phyloP scores from a whole-genome alignment of 2,329 filamentous ascomycete species.

The Fusarium brevicatenulatum region DNA sequence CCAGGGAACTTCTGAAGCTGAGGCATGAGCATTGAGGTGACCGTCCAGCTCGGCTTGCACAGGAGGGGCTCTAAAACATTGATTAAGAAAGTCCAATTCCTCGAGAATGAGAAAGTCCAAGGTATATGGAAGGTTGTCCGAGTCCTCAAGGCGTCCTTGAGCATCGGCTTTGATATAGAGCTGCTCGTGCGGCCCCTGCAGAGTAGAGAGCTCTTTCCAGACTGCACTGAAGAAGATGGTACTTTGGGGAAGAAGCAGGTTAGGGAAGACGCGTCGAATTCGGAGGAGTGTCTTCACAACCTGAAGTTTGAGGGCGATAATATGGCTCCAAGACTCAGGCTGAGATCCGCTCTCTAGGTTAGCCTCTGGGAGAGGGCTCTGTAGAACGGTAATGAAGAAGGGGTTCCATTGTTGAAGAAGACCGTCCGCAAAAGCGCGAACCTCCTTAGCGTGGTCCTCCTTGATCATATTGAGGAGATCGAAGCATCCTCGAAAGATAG shows the following conservation, averaged over 20 bases:
- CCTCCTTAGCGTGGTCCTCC: constrained; percentile 87
- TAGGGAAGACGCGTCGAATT: constrained; percentile 84
- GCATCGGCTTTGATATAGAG: constrained; percentile 88
- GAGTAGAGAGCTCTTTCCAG: constrained; percentile 84
- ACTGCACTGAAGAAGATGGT: constrained; percentile 84
- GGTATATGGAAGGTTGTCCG: constrained; percentile 91
- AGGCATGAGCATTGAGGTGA: constrained; percentile 72
- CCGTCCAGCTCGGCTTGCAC: constrained; percentile 90
- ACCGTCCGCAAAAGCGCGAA: constrained; percentile 90
- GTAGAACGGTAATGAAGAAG: constrained; percentile 85
- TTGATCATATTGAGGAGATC: constrained; percentile 97
- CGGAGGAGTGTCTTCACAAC: constrained; percentile 94
- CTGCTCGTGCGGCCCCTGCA: constrained; percentile 78
- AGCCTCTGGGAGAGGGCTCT: constrained; percentile 76
- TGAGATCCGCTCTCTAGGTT: constrained; percentile 57
- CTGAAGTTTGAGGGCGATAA: constrained; percentile 89
- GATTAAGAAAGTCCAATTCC: constrained; percentile 93
- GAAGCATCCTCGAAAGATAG: constrained; percentile 90
- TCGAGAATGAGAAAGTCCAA: constrained; percentile 93
- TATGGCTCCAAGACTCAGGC: constrained; percentile 79
- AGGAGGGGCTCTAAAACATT: constrained; percentile 86
- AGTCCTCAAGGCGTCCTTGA: constrained; percentile 88
- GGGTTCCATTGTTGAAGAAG: constrained; percentile 86
- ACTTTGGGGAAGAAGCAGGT: constrained; percentile 83
- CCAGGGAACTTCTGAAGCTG: constrained; percentile 77